Evolutionary conservation across 1,284 basidiomycete species (phyloP), one percentile per base, ranked within the genome.

Genomic region (Porogramme epimiltina): DNA sequence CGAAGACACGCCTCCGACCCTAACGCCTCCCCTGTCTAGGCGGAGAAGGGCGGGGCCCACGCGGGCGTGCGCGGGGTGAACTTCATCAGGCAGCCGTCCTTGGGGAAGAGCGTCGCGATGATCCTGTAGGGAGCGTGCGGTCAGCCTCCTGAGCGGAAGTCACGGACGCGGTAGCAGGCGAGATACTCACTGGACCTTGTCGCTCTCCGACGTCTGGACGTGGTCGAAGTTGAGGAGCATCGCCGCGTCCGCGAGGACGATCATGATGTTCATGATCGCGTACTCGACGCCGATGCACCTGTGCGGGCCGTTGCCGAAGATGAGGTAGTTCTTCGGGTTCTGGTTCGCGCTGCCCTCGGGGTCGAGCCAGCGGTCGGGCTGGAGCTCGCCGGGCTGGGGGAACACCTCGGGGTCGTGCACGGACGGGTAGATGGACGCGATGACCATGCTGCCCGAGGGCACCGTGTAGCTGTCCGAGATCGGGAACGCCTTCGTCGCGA

Each of bases 351-450:
- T 74, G 64, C 85, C 82, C n/a, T 85, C 73, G 48, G 89, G 82
- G 63, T 94, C 89, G 45, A 99, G 78, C 95, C 95, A 99, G 59
- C 96, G 89, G 70, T 98, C 95, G 8, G 96, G 96, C 25, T 77
- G 62, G 71, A 98, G 88, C 54, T 74, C 70, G 36, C 95, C 91
- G 3, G 96, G 94, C 49, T 95, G 81, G 31, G 93, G 91, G 78
- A 91, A 99, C 49, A 95, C 85, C 41, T 79, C 77, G 18, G 90
- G 82, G 70, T 99, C 96, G 70, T 98, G 95, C 42, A 98, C 78
- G 10, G 95, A 93, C 67, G 89, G 90, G 75, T 91, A 99, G 75
- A 98, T 92, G n/a, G 92, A 93, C 2, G 96, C 96, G 62, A 99
- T 98, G 65, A 98, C 82, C 93, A 99, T 98, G 67, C 89, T 89